Conservation (phyloP, 2,329 filamentous ascomycete genomes). For the Colletotrichum godetiae region DNA sequence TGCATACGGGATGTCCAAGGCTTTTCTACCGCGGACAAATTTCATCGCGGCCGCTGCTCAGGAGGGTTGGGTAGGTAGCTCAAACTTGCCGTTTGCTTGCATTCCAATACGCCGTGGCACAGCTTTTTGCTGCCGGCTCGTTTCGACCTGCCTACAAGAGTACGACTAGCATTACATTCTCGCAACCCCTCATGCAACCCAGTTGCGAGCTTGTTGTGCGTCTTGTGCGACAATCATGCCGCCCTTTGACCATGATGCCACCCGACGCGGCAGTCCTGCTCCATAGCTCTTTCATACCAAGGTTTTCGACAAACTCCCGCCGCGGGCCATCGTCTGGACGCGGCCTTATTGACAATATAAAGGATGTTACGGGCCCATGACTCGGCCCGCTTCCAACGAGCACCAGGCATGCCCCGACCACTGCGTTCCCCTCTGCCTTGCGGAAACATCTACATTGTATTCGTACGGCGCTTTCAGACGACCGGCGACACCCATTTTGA, state of each 20-base stretch:
- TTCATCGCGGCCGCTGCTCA: neutral
- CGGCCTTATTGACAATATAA: slow-evolving; percentile 5
- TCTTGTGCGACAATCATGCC: slow-evolving; percentile 15
- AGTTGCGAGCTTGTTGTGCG: slow-evolving; percentile 8
- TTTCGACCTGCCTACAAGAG: slow-evolving; percentile 3
- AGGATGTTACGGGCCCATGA: slow-evolving; percentile 20
- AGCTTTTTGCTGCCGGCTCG: neutral
- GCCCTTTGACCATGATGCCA: neutral
- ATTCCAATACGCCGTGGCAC: neutral
- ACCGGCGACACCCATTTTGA: slow-evolving; percentile 2
- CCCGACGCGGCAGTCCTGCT: neutral
- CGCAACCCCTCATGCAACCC: slow-evolving; percentile 8
- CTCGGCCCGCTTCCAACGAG: slow-evolving; percentile 14
- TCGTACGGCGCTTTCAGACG: slow-evolving; percentile 3
- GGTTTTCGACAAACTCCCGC: neutral
- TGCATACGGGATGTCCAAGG: slow-evolving; percentile 15
- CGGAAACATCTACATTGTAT: neutral
- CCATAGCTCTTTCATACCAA: slow-evolving; percentile 3
- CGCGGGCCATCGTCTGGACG: neutral
- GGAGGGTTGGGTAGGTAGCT: neutral
- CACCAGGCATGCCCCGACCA: slow-evolving; percentile 11
- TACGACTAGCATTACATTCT: neutral
- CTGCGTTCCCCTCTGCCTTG: slow-evolving; percentile 4
- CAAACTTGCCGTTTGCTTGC: neutral
- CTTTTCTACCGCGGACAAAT: neutral